Evolutionary conservation across 2,329 filamentous ascomycete genomes (phyloP).

Genomic region (Scedosporium dehoogii): DNA sequence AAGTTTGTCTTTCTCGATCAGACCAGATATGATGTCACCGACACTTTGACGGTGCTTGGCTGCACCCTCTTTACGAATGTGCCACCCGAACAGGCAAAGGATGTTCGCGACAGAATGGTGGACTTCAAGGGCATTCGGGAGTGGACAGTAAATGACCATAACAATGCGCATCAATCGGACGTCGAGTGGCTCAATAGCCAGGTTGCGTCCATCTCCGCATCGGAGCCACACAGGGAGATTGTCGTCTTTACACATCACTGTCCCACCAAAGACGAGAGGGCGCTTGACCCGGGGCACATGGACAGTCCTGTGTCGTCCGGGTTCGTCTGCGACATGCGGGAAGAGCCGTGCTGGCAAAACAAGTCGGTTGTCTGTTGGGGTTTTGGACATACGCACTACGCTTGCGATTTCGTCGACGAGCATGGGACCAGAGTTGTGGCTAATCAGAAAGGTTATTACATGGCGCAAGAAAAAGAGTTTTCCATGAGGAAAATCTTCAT

Average conservation of each 20-base stretch:
- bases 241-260: constrained; percentile 33
- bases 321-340: constrained; percentile 29
- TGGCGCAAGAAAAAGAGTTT: not conserved
- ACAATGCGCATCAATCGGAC: constrained; percentile 14
- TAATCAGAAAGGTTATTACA: constrained; percentile 20
- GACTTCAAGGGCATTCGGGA: constrained; percentile 20
- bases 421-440: constrained; percentile 22
- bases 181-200: constrained; percentile 17
- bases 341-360: constrained; percentile 24
- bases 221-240: constrained; percentile 16
- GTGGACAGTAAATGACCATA: constrained; percentile 16
- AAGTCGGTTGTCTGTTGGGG: constrained; percentile 30
- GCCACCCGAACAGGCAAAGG: constrained; percentile 16
- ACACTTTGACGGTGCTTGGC: constrained; percentile 27
- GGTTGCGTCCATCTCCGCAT: constrained; percentile 7
- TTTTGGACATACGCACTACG: constrained; percentile 40
- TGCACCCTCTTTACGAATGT: constrained; percentile 32
- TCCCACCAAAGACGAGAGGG: constrained; percentile 23
- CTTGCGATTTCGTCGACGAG: constrained; percentile 27
- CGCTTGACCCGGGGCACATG: constrained; percentile 23
- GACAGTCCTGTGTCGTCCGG: constrained; percentile 17
- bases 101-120: constrained; percentile 17
- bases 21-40: constrained; percentile 26
- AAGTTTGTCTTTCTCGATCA: constrained; percentile 30
- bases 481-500: not conserved